Percentiles rank a stretch among this genome's conserved stretches.
Conservation (phyloP, 2,329 filamentous ascomycete genomes). For the Didymella pomorum region DNA sequence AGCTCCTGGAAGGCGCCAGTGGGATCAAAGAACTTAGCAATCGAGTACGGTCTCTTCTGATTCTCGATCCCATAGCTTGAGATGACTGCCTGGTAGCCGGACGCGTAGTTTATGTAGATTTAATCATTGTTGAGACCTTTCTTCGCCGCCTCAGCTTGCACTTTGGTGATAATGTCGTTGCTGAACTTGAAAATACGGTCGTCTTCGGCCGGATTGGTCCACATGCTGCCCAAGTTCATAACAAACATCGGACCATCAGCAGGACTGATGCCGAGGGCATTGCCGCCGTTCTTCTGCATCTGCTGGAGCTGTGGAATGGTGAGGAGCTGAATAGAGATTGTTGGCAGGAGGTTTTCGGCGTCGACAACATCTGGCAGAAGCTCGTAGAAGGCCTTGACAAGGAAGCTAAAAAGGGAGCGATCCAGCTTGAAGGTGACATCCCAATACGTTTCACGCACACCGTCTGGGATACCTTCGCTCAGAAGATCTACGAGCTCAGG, state of each 20-base stretch:
- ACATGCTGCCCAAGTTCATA: slow-evolving; percentile 22
- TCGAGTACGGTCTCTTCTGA: slow-evolving; percentile 22
- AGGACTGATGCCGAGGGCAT: slow-evolving; percentile 40
- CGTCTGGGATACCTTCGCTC: slow-evolving; percentile 10
- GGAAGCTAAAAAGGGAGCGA: slow-evolving; percentile 26
- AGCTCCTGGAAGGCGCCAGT: slow-evolving; percentile 31
- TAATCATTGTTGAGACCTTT: slow-evolving; percentile 28
- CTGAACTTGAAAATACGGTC: slow-evolving; percentile 31
- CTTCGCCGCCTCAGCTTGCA: slow-evolving; percentile 23
- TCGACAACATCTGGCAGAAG: slow-evolving; percentile 33
- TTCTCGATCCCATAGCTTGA: slow-evolving; percentile 53
- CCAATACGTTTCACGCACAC: slow-evolving; percentile 38
- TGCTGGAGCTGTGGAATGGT: slow-evolving; percentile 30
- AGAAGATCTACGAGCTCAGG: background rate
- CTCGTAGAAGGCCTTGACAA: slow-evolving; percentile 33
- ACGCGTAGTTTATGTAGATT: slow-evolving; percentile 60
- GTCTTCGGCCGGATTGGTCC: background rate
- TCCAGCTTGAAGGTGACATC: slow-evolving; percentile 38
- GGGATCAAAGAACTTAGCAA: slow-evolving; percentile 25
- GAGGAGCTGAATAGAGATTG: slow-evolving; percentile 41
- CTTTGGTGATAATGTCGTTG: slow-evolving; percentile 28
- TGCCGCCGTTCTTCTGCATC: slow-evolving; percentile 43
- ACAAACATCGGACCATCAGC: slow-evolving; percentile 34
- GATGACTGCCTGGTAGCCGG: slow-evolving; percentile 53
- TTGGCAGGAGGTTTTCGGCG: slow-evolving; percentile 25